Evolutionary conservation across 2,329 filamentous ascomycete genomes (phyloP).

Genomic region (Cladosporium sphaerospermum): DNA sequence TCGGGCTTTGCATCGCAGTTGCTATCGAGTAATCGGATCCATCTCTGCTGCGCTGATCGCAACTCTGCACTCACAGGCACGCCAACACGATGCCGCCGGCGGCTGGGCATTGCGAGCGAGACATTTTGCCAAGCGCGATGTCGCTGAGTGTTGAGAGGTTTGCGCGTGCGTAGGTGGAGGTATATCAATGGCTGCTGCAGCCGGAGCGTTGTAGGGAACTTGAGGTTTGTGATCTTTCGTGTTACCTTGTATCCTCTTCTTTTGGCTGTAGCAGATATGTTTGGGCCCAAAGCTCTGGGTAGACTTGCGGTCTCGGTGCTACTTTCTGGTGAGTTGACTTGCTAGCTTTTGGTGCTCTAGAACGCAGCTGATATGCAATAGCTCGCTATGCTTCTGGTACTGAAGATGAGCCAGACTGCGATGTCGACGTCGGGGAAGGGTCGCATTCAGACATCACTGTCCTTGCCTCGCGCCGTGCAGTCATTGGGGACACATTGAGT

Average conservation of each 20-base stretch:
- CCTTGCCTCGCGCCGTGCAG: conserved; percentile 74
- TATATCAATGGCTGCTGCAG: not conserved
- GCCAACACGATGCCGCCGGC: not conserved
- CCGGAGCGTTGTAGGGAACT: not conserved
- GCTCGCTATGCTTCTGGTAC: not conserved
- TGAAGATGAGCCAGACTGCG: not conserved
- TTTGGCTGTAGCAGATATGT: no score
- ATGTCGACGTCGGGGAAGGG: not conserved
- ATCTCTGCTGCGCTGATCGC: conserved; percentile 3
- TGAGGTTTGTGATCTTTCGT: not conserved
- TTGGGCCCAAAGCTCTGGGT: not conserved
- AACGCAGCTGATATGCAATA: not conserved
- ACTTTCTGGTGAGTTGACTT: not conserved
- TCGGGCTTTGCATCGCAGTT: conserved; percentile 4
- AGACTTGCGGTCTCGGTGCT: conserved; percentile 2
- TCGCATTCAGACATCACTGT: conserved; percentile 50
- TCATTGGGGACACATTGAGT: conserved; percentile 69
- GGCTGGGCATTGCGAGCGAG: not conserved
- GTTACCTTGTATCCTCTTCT: no score
- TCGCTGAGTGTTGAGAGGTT: not conserved
- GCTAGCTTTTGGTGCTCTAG: not conserved
- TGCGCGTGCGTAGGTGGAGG: not conserved
- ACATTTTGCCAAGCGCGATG: conserved; percentile 8
- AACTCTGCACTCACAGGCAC: not conserved
- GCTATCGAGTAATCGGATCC: conserved; percentile 12